Evolutionary conservation across 495 filamentous ascomycete genomes (phyloP).

Genomic region (Penicillium bovifimosum): DNA sequence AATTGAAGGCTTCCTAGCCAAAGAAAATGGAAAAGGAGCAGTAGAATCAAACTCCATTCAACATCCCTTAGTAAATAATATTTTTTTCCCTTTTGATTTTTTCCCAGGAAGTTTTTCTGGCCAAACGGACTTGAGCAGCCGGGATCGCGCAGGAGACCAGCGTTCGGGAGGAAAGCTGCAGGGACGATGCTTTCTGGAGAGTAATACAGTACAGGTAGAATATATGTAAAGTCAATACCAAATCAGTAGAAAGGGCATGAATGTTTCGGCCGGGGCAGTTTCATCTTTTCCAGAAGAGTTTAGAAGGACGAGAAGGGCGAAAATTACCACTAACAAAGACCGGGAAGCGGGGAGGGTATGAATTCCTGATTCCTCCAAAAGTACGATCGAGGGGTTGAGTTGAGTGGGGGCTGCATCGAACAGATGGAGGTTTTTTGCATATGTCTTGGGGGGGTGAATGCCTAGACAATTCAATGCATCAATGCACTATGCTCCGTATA

Average conservation of each 20-base stretch:
- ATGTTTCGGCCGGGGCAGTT: slow-evolving; percentile 5
- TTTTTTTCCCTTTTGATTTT: neutral
- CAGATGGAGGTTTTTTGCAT: neutral
- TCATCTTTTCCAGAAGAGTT: slow-evolving; percentile 8
- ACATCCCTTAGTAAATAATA: slow-evolving; percentile 2
- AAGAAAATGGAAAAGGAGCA: slow-evolving; percentile 16
- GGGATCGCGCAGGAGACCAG: slow-evolving; percentile 33
- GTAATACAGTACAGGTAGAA: slow-evolving; percentile 7
- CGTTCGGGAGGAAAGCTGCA: slow-evolving; percentile 37
- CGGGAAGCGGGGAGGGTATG: slow-evolving; percentile 10
- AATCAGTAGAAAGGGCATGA: neutral
- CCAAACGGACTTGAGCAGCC: slow-evolving; percentile 35
- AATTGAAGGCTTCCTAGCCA: slow-evolving; percentile 22
- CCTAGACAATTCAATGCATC: neutral
- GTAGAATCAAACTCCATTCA: slow-evolving; percentile 17
- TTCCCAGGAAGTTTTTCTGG: slow-evolving; percentile 19
- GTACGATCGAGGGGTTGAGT: slow-evolving; percentile 24
- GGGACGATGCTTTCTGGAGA: slow-evolving; percentile 25
- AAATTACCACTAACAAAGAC: slow-evolving; percentile 13
- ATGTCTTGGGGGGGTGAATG: neutral
- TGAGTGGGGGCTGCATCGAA: slow-evolving; percentile 1
- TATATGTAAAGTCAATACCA: slow-evolving; percentile 1
- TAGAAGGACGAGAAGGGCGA: slow-evolving; percentile 8
- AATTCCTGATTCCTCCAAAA: slow-evolving; percentile 12
- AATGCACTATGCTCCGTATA: neutral